Evolutionary conservation across 148 eudicot species (phyloP).

Genomic region (Fallopia convolvulus): DNA sequence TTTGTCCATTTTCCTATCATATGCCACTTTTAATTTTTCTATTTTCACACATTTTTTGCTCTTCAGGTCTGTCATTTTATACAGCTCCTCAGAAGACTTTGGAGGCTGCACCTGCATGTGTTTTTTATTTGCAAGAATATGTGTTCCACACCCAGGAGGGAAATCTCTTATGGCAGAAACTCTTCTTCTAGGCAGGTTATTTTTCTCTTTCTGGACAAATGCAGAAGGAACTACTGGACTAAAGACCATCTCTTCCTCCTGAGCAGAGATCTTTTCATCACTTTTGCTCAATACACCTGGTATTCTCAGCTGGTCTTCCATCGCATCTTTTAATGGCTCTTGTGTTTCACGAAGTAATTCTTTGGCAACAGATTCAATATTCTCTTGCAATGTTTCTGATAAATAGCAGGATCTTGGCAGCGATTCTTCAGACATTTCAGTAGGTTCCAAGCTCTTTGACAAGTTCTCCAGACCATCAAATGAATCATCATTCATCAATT

Average conservation of each 20-base stretch:
- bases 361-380: neutral
- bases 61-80: neutral
- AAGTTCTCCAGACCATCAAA: neutral
- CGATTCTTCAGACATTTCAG: neutral
- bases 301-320: neutral
- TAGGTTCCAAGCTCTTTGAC: neutral
- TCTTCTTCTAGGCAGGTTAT: constrained; percentile 21
- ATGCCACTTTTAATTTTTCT: neutral
- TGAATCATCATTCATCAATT: constrained; percentile 6
- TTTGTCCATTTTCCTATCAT: neutral
- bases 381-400: neutral
- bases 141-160: constrained; percentile 61
- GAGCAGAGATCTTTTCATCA: neutral
- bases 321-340: neutral
- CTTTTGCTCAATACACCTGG: neutral
- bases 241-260: neutral
- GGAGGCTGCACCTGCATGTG: constrained; percentile 35
- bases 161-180: constrained; percentile 59
- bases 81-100: neutral
- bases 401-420: neutral
- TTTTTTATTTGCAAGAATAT: constrained; percentile 29
- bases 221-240: constrained; percentile 2
- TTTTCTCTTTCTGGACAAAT: neutral
- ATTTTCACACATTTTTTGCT: neutral
- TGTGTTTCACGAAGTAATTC: neutral